Evolutionary conservation across 306 rosid species (phyloP).

Genomic region (Urtica urens): DNA sequence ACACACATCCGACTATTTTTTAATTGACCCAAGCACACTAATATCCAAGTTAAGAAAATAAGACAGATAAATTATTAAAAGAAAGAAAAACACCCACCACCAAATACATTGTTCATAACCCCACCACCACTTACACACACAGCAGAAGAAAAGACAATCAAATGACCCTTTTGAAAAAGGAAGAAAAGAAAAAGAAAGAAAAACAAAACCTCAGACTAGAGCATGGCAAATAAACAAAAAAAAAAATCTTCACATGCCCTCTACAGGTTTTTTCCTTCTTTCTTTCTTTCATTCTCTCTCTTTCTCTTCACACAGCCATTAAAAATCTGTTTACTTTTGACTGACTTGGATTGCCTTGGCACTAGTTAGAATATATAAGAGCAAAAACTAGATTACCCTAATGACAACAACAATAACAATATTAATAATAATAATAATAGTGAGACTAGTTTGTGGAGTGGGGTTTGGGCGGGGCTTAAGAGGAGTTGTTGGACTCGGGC

Average conservation of each 20-base stretch:
- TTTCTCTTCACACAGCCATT: slow-evolving; percentile 17
- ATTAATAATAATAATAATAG: too few species aligned
- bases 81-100: slow-evolving; percentile 25
- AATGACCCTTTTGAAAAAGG: slow-evolving; percentile 24
- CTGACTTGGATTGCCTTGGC: slow-evolving; percentile 20
- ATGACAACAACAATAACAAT: too few species aligned
- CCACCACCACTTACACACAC: slow-evolving; percentile 41
- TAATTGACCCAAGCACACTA: slow-evolving; percentile 49
- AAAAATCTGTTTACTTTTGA: slow-evolving; percentile 21
- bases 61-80: slow-evolving; percentile 4
- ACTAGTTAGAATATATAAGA: slow-evolving; percentile 17
- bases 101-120: slow-evolving; percentile 38
- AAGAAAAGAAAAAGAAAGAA: slow-evolving; percentile 3
- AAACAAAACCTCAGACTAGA: slow-evolving; percentile 21
- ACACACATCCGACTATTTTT: slow-evolving; percentile 25
- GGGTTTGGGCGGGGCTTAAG: slow-evolving; percentile 24
- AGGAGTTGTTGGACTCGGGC: slow-evolving; percentile 66
- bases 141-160: slow-evolving; percentile 27
- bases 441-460: too few species aligned
- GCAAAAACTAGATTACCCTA: slow-evolving; percentile 21
- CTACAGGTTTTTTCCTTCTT: slow-evolving; percentile 16
- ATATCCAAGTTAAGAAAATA: slow-evolving; percentile 21
- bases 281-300: slow-evolving; percentile 19
- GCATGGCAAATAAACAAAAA: slow-evolving; percentile 25
- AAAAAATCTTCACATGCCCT: slow-evolving; percentile 30